Conservation (phyloP, 805 yeast genomes). For the Pichia thaimueangensis region DNA sequence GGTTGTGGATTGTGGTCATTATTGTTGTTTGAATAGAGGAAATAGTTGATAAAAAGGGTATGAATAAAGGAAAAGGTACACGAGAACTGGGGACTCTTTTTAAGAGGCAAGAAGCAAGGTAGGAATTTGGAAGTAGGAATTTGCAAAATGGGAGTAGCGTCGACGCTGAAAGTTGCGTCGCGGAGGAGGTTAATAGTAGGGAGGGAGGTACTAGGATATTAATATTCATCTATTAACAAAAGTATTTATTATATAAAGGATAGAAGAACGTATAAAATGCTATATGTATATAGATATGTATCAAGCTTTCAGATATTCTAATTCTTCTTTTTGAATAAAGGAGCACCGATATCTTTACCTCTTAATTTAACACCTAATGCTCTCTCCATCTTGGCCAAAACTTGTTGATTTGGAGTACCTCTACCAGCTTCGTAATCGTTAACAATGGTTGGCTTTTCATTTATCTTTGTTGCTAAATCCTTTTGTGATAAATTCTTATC, state of each 20-base stretch:
- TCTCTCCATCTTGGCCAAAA: conserved; percentile 87
- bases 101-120: too few species aligned
- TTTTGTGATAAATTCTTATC: conserved; percentile 89
- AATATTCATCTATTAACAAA: too few species aligned
- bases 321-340: conserved; percentile 57
- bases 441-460: conserved; percentile 92
- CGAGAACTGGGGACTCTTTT: too few species aligned
- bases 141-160: too few species aligned
- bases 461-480: conserved; percentile 91
- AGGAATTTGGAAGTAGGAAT: too few species aligned
- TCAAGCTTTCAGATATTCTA: background rate
- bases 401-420: conserved; percentile 94
- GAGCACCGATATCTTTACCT: conserved; percentile 93
- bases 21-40: background rate
- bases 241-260: too few species aligned
- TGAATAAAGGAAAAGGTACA: too few species aligned
- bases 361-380: conserved; percentile 90
- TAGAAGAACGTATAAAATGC: too few species aligned
- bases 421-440: conserved; percentile 97
- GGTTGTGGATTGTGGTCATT: conserved; percentile 31
- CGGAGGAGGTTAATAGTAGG: too few species aligned
- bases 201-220: too few species aligned
- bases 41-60: too few species aligned
- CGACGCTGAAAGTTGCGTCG: too few species aligned
- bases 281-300: background rate